Conservation (phyloP, 352 stramenopile species). For the Pythium vanterpoolii region DNA sequence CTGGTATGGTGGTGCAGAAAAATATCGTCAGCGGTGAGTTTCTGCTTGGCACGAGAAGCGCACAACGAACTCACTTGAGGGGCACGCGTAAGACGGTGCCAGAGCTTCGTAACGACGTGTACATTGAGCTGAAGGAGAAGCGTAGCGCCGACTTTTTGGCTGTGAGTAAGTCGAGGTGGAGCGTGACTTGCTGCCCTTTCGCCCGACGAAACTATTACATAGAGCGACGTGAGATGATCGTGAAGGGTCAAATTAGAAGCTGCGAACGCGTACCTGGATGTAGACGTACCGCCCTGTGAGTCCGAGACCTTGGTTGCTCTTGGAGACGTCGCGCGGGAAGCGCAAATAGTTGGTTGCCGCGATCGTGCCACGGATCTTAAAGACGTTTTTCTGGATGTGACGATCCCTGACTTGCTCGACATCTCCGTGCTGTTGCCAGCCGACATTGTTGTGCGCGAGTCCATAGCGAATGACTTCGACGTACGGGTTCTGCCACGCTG, state of each 20-base stretch:
- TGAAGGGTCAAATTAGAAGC: not conserved
- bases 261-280: slow-evolving; percentile 40
- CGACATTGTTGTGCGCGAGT: slow-evolving; percentile 53
- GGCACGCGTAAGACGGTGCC: slow-evolving; percentile 61
- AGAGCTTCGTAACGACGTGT: slow-evolving; percentile 44
- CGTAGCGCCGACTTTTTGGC: slow-evolving; percentile 61
- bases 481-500: slow-evolving; percentile 84
- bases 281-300: slow-evolving; percentile 68
- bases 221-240: not conserved
- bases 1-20: not conserved
- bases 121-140: slow-evolving; percentile 75
- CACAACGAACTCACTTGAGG: slow-evolving; percentile 23
- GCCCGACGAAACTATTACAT: slow-evolving; percentile 34
- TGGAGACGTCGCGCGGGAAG: slow-evolving; percentile 55
- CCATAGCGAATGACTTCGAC: slow-evolving; percentile 84
- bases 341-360: slow-evolving; percentile 71
- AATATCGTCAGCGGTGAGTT: not conserved
- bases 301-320: slow-evolving; percentile 50
- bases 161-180: slow-evolving; percentile 72
- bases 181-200: slow-evolving; percentile 38
- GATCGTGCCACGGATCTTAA: slow-evolving; percentile 67
- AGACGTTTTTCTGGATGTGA: slow-evolving; percentile 76
- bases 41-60: not conserved
- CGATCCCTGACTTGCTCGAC: slow-evolving; percentile 65
- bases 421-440: slow-evolving; percentile 55